These are phyloP conservation scores for Metschnikowia gelsemii DNA, from an alignment of 805 yeast species.

Conservation along the genomic window DNA sequence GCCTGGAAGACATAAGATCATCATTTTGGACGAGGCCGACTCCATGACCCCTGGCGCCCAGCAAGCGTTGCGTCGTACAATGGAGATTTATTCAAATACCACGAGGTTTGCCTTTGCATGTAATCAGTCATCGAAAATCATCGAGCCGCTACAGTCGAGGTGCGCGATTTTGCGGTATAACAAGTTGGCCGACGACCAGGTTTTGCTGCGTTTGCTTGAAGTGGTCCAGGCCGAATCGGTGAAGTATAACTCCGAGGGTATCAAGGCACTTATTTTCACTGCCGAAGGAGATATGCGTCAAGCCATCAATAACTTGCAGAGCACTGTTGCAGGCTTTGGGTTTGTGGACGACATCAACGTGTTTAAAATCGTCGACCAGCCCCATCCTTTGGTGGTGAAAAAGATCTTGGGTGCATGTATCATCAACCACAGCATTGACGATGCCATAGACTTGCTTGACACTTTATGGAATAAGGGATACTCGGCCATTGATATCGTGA, in stretches of 20 bases:
- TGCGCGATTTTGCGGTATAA: conserved; percentile 91
- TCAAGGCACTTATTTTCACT: conserved; percentile 88
- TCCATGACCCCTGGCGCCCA: conserved; percentile 97
- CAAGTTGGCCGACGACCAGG: conserved; percentile 80
- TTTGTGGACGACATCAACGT: conserved; percentile 90
- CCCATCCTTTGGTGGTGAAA: conserved; percentile 85
- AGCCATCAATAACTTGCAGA: conserved; percentile 90
- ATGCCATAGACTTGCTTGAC: conserved; percentile 60
- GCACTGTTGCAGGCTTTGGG: conserved; percentile 91
- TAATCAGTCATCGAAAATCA: conserved; percentile 89
- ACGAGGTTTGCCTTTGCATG: conserved; percentile 99
- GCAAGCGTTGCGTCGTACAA: conserved; percentile 88
- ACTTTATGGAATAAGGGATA: conserved; percentile 87
- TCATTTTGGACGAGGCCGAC: conserved; percentile 94
- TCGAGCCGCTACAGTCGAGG: conserved; percentile 94
- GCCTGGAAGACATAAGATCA: conserved; percentile 85
- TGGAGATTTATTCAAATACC: conserved; percentile 93
- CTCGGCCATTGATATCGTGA: conserved; percentile 87
- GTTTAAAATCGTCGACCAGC: conserved; percentile 92
- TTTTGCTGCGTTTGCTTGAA: conserved; percentile 70
- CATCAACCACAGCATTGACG: conserved; percentile 51
- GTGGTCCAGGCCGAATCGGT: conserved; percentile 69
- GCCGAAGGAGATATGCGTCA: conserved; percentile 99
- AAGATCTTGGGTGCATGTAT: conserved; percentile 51
- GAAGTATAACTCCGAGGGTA: conserved; percentile 81